These are phyloP conservation scores for Oryza nivara DNA, from an alignment of 176 grass and related monocot genomes.

Conservation along the genomic window DNA sequence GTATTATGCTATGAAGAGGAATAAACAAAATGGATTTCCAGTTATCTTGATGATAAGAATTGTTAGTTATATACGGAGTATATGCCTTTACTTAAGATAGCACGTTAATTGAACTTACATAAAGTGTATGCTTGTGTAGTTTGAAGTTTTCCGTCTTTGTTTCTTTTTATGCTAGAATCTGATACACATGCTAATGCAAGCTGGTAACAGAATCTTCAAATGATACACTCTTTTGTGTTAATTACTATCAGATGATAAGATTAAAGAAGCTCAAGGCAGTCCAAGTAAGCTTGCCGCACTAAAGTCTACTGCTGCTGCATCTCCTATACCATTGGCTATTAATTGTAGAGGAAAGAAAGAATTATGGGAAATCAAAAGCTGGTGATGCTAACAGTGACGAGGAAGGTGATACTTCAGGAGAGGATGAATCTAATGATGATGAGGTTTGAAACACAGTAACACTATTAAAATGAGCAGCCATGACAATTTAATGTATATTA, in stretches of 20 bases:
- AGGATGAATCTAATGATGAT: conserved; percentile 45
- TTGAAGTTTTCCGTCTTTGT: conserved; percentile 3
- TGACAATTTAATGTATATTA: not conserved
- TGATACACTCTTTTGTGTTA: conserved; percentile 30
- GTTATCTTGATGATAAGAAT: too few species aligned
- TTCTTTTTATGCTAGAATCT: not conserved
- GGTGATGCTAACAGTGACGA: conserved; percentile 28
- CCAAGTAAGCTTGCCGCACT: conserved; percentile 28
- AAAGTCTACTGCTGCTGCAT: conserved; percentile 19
- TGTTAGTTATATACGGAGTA: too few species aligned
- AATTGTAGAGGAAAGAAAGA: conserved; percentile 29
- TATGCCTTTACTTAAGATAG: not conserved
- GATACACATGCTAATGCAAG: not conserved
- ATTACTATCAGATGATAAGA: conserved; percentile 50
- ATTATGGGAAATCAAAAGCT: conserved; percentile 34
- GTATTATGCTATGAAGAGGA: too few species aligned
- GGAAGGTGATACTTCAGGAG: conserved; percentile 40
- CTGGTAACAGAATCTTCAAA: not conserved
- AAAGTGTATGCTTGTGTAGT: not conserved
- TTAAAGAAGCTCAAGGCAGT: conserved; percentile 43
- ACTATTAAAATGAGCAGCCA: not conserved
- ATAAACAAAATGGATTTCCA: too few species aligned
- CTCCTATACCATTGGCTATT: conserved; percentile 27
- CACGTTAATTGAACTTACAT: not conserved
- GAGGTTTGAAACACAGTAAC: conserved; percentile 30